These are phyloP conservation scores for Lactarius quietus DNA, from an alignment of 768 basidiomycete genomes.

Conservation along the genomic window DNA sequence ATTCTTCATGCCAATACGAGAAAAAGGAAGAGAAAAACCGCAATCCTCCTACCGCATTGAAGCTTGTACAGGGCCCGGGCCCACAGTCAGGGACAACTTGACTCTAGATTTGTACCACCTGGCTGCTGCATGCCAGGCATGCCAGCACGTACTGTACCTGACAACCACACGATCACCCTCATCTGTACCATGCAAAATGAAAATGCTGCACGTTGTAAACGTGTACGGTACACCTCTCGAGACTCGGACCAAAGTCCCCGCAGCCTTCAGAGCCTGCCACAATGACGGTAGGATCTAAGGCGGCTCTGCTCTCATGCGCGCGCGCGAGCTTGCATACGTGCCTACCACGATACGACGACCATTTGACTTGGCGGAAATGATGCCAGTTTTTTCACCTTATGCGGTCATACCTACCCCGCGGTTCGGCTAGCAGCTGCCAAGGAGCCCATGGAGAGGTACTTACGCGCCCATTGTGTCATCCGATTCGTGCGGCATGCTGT, in stretches of 20 bases:
- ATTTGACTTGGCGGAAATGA: slow-evolving; percentile 3
- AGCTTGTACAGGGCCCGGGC: neutral
- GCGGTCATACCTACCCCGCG: slow-evolving; percentile 7
- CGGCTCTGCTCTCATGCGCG: neutral
- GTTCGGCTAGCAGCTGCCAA: neutral
- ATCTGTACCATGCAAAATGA: neutral
- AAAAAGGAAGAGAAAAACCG: neutral
- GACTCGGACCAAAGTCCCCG: neutral
- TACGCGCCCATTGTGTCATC: slow-evolving; percentile 6
- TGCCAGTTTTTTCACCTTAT: neutral
- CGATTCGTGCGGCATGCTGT: neutral
- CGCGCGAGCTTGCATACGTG: neutral
- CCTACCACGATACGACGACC: neutral
- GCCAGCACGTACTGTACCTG: neutral
- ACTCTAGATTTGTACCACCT: neutral
- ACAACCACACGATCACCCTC: neutral
- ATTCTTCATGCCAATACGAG: neutral
- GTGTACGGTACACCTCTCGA: neutral
- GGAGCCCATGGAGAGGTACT: neutral
- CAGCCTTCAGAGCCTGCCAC: neutral
- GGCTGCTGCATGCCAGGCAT: neutral
- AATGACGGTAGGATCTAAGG: neutral
- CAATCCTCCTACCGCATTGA: neutral
- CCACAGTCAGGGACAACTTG: neutral
- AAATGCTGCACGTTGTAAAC: neutral